These are phyloP conservation scores for Curvularia hawaiiensis DNA, from an alignment of 2,329 filamentous ascomycete genomes.

Conservation along the genomic window DNA sequence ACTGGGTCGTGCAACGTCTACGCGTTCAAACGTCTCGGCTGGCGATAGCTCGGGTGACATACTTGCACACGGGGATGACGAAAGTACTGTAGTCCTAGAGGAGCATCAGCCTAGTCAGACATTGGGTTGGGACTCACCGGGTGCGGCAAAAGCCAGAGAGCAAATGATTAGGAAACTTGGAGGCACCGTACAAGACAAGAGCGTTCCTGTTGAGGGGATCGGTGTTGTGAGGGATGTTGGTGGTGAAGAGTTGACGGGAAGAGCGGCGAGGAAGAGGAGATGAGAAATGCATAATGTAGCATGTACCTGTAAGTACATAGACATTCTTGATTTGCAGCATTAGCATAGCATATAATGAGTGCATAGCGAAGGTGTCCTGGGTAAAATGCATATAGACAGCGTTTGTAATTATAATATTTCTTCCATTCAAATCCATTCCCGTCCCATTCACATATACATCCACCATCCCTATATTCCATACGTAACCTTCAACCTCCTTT, in stretches of 20 bases:
- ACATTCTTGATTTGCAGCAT: conserved; percentile 10
- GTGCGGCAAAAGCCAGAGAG: conserved; percentile 41
- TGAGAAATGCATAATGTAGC: conserved; percentile 10
- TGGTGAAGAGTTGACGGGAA: conserved; percentile 26
- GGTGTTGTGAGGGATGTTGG: conserved; percentile 44
- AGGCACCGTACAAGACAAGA: conserved; percentile 39
- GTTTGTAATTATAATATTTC: background rate
- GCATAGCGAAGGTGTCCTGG: conserved; percentile 25
- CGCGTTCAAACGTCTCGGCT: conserved; percentile 36
- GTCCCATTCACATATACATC: background rate
- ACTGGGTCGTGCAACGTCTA: conserved; percentile 41
- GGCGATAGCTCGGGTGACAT: conserved; percentile 34
- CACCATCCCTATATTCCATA: conserved; percentile 51
- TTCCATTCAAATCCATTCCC: background rate
- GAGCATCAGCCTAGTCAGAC: conserved; percentile 46
- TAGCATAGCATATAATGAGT: conserved; percentile 1
- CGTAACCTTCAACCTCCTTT: conserved; percentile 61
- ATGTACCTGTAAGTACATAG: background rate
- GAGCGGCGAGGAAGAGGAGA: conserved; percentile 35
- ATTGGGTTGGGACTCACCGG: conserved; percentile 47
- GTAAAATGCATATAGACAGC: conserved; percentile 6
- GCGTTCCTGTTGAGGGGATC: conserved; percentile 36
- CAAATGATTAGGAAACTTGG: conserved; percentile 46
- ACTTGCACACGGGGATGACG: conserved; percentile 27
- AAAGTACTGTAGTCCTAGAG: conserved; percentile 25